Evolutionary conservation across 1,284 basidiomycete species (phyloP), one percentile per base, ranked within the genome.

Genomic region (Puccinia coronata): DNA sequence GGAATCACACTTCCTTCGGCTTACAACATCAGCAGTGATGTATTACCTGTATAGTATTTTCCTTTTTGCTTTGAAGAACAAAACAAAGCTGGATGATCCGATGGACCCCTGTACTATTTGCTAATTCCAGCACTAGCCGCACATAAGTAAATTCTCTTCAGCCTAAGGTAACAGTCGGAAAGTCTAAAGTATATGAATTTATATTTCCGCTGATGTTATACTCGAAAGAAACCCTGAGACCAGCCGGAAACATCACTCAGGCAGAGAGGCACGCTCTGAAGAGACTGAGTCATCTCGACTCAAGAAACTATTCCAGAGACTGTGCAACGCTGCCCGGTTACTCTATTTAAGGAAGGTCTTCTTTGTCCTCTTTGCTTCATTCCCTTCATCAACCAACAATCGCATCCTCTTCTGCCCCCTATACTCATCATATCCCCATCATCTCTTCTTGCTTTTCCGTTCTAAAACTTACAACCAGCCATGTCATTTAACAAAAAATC

Each of bases 111-210:
- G 59, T 20, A 20, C 59, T 20, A 63, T 34, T 63, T 63, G 34
- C 59, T 63, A 63, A 23, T n/a, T 63, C 12, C 59, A 63, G 59
- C 59, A 63, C 59, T 63, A 63, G 9, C 34, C 59, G 12, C 59
- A 16, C 5, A 23, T 63, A 43, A 43, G 43, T 16, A 43, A 43
- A 43, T 16, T 43, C 6, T 43, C 43, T 43, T 43, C 43, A 43
- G 43, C 16, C 43, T 43, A 43, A 43, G 16, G 43, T 6, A 43
- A 43, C 43, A 43, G 43, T 16, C 43, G 43, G n/a, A n/a, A n/a
- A n/a, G n/a, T n/a, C n/a, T n/a, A n/a, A n/a, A n/a, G n/a, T n/a
- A n/a, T n/a, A n/a, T n/a, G n/a, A n/a, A n/a, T n/a, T n/a, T n/a
- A n/a, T n/a, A n/a, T n/a, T n/a, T n/a, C n/a, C n/a, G n/a, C n/a